Conservation (phyloP, 2,329 filamentous ascomycete genomes). For the Nemania serpens region DNA sequence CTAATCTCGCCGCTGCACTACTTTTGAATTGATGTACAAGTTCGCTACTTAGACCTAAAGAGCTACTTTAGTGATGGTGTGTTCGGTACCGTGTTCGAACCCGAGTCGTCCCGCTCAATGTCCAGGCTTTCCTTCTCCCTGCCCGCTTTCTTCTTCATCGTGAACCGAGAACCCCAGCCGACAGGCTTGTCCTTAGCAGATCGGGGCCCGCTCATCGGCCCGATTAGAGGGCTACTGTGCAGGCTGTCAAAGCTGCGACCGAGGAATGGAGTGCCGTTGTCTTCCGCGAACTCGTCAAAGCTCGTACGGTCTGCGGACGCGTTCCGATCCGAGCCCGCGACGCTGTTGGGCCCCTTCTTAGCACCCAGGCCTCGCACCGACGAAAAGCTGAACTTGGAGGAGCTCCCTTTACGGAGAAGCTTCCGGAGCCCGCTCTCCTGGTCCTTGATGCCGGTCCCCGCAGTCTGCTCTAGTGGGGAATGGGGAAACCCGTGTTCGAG, state of each 20-base stretch:
- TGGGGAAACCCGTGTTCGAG: constrained; percentile 62
- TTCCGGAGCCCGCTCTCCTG: constrained; percentile 63
- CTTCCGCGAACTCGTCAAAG: constrained; percentile 60
- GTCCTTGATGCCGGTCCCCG: constrained; percentile 50
- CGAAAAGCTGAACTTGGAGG: constrained; percentile 67
- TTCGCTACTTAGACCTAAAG: background rate
- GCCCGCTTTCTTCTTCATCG: constrained; percentile 62
- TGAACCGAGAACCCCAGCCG: constrained; percentile 56
- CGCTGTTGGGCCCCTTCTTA: constrained; percentile 64
- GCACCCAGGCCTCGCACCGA: constrained; percentile 53
- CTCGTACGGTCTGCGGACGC: constrained; percentile 60
- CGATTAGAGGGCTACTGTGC: constrained; percentile 61
- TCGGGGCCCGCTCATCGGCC: constrained; percentile 52
- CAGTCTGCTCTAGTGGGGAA: constrained; percentile 58
- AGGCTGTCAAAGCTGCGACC: constrained; percentile 62
- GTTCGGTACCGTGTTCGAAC: constrained; percentile 28
- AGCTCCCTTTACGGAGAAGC: constrained; percentile 68
- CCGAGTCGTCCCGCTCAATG: constrained; percentile 49
- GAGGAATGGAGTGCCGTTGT: constrained; percentile 39
- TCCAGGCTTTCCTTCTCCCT: constrained; percentile 63
- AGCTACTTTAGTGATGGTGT: constrained; percentile 28
- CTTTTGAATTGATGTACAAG: background rate
- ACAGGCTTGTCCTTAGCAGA: constrained; percentile 51
- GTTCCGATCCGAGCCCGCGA: constrained; percentile 62
- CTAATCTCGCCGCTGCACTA: background rate